Evolutionary conservation across 495 filamentous ascomycete genomes (phyloP).

Genomic region (Mytilinidion resinicola): DNA sequence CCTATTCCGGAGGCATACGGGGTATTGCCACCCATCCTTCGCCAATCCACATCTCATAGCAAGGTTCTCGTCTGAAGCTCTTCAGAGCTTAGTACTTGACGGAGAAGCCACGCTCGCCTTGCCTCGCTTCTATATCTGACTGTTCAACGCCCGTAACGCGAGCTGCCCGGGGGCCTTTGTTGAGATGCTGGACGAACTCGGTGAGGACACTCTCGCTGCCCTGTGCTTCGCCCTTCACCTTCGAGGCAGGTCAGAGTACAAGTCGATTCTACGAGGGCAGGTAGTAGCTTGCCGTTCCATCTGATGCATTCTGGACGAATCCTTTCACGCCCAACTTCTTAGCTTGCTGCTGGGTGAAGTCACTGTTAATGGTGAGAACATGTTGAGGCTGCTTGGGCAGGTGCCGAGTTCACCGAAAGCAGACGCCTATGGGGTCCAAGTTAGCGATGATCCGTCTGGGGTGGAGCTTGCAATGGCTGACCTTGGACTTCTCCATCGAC

Average conservation of each 20-base stretch:
- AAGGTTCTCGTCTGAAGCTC: no score
- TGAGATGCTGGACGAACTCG: slow-evolving; percentile 66
- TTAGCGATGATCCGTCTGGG: background rate
- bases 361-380: slow-evolving; percentile 38
- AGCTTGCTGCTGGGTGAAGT: slow-evolving; percentile 67
- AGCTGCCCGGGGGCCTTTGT: slow-evolving; percentile 62
- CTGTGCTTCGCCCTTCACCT: slow-evolving; percentile 92
- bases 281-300: slow-evolving; percentile 52
- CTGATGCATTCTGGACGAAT: slow-evolving; percentile 69
- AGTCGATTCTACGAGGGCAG: background rate
- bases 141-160: slow-evolving; percentile 68
- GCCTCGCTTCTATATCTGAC: slow-evolving; percentile 52
- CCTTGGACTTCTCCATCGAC: slow-evolving; percentile 37
- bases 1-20: no score
- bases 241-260: background rate
- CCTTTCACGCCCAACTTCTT: slow-evolving; percentile 60
- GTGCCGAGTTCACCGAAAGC: slow-evolving; percentile 14
- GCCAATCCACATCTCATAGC: no score
- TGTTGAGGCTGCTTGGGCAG: background rate
- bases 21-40: no score
- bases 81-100: background rate
- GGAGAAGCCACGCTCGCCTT: slow-evolving; percentile 58
- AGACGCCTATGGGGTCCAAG: slow-evolving; percentile 7
- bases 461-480: slow-evolving; percentile 1
- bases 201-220: slow-evolving; percentile 58